A percentile compares a stretch with the other conserved stretches of the same genome.
phyloP scores from a whole-genome alignment of 768 basidiomycete genomes.

The Termitomyces titanicus region DNA sequence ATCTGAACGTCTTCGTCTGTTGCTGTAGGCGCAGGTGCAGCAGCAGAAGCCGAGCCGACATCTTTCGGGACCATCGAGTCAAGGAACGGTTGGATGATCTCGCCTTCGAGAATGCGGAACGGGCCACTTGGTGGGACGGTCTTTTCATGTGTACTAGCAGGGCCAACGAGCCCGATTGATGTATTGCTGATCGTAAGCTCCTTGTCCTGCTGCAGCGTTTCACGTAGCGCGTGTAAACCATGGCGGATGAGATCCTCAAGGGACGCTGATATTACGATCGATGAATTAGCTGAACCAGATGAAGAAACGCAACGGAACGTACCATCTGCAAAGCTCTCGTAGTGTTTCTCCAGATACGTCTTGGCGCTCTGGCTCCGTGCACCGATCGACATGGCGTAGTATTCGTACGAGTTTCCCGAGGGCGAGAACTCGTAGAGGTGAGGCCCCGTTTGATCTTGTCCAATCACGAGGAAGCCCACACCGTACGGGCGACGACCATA shows the following conservation, averaged over 20 bases:
- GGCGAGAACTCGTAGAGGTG: conserved; percentile 99
- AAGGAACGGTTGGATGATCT: conserved; percentile 70
- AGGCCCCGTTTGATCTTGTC: conserved; percentile 93
- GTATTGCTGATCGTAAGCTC: conserved; percentile 92
- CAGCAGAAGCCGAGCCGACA: conserved; percentile 26
- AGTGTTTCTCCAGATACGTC: conserved; percentile 96
- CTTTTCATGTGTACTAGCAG: conserved; percentile 56
- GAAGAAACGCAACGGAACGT: conserved; percentile 22
- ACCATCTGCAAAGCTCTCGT: conserved; percentile 85
- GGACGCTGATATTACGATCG: conserved; percentile 53
- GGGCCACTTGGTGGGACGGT: conserved; percentile 46
- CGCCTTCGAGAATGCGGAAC: conserved; percentile 89
- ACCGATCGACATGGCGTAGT: conserved; percentile 97
- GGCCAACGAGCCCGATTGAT: conserved; percentile 89
- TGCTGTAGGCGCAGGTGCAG: conserved; percentile 34
- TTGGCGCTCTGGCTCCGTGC: conserved; percentile 98
- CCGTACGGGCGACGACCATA: conserved; percentile 97
- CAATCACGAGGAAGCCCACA: conserved; percentile 97
- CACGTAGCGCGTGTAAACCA: conserved; percentile 90
- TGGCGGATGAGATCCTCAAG: conserved; percentile 89
- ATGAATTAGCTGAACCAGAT: not conserved
- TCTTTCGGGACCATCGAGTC: conserved; percentile 76
- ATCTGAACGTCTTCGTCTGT: conserved; percentile 85
- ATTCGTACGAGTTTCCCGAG: conserved; percentile 95
- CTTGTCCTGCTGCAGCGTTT: conserved; percentile 98